Percentiles rank a stretch among this genome's conserved stretches.
Evolutionary conservation across 2,329 filamentous ascomycete genomes (phyloP).

Genomic region (Neocucurbitaria cava): DNA sequence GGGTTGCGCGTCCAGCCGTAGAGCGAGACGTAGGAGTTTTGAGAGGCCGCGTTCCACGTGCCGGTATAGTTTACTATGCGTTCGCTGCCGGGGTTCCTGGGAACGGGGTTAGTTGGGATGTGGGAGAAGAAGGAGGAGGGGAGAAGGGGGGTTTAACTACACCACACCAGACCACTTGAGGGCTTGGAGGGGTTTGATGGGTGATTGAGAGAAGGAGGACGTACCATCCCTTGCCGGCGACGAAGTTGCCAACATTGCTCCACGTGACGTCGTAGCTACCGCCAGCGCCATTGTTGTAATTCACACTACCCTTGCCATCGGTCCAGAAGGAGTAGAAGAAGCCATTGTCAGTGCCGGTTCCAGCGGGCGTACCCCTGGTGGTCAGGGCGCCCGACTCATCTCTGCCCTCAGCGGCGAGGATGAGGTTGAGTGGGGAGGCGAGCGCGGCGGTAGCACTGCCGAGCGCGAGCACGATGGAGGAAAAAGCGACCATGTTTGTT

Average conservation of each 20-base stretch:
- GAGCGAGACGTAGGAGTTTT: constrained; percentile 62
- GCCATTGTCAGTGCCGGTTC: constrained; percentile 38
- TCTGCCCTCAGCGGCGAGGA: constrained; percentile 19
- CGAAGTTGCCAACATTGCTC: constrained; percentile 61
- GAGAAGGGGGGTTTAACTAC: no score
- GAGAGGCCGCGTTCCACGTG: constrained; percentile 53
- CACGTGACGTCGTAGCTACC: constrained; percentile 57
- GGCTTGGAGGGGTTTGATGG: no score
- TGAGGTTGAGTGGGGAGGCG: constrained; percentile 37
- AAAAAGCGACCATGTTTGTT: constrained; percentile 42
- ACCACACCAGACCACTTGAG: no score
- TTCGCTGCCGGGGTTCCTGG: constrained; percentile 53
- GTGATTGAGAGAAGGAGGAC: background rate
- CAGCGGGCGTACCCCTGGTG: constrained; percentile 26
- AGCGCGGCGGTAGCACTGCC: constrained; percentile 32
- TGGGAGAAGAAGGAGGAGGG: no score
- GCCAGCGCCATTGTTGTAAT: constrained; percentile 61
- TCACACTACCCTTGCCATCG: constrained; percentile 57
- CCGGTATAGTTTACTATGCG: constrained; percentile 61
- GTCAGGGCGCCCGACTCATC: constrained; percentile 19
- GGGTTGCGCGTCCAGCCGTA: constrained; percentile 65
- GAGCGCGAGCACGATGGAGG: constrained; percentile 37
- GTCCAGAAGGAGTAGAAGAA: constrained; percentile 62
- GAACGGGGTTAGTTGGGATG: background rate
- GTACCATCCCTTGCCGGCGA: constrained; percentile 64